phyloP scores from a whole-genome alignment of 2,329 filamentous ascomycete species.

The Talaromyces sp. region DNA sequence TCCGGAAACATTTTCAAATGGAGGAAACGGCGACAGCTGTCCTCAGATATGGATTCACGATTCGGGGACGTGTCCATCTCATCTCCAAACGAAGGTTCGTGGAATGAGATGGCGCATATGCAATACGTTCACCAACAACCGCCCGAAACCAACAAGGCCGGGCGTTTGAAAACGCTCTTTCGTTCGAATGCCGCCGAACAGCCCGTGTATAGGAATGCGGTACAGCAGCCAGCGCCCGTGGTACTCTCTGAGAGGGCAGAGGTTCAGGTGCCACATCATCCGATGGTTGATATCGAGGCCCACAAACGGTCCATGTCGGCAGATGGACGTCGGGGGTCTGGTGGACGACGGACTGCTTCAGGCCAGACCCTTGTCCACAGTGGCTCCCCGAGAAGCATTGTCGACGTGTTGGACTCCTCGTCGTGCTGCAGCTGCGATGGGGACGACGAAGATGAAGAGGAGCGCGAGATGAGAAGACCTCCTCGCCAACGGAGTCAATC shows the following conservation, averaged over 20 bases:
- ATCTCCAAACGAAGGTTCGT: constrained; percentile 36
- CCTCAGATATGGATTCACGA: constrained; percentile 32
- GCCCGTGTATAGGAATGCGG: not conserved
- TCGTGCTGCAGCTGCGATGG: not conserved
- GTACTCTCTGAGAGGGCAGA: not conserved
- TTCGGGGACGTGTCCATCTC: constrained; percentile 38
- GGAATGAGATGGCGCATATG: constrained; percentile 27
- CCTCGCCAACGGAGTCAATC: not conserved
- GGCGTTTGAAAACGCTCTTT: constrained; percentile 10
- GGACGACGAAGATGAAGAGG: constrained; percentile 6
- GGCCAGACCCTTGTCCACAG: not conserved
- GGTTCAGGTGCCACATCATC: constrained; percentile 5
- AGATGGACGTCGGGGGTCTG: not conserved
- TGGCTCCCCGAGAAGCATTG: not conserved
- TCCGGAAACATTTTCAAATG: constrained; percentile 24
- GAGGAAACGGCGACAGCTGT: constrained; percentile 28
- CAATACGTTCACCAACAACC: constrained; percentile 7
- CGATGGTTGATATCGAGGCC: constrained; percentile 9
- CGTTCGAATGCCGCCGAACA: constrained; percentile 2
- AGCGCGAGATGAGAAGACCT: not conserved
- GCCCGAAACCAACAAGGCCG: constrained; percentile 10
- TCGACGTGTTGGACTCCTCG: not conserved
- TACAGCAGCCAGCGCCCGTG: not conserved
- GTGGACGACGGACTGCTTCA: not conserved
- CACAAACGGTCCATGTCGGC: constrained; percentile 5